Conservation (phyloP, 345 rosid genomes). For the Excoecaria cochinchinensis region DNA sequence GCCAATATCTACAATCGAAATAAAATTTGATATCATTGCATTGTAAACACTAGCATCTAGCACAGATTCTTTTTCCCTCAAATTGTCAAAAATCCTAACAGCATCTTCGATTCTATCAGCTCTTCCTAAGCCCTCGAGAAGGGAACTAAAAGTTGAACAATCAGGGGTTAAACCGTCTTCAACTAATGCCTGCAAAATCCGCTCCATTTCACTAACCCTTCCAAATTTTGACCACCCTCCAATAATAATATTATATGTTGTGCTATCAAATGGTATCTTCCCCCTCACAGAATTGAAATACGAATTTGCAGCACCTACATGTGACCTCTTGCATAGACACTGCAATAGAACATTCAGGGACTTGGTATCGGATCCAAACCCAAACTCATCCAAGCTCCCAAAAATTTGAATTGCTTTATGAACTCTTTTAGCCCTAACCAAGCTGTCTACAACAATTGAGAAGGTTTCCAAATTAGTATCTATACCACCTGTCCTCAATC, state of each 20-base stretch:
- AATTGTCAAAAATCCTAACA: conserved; percentile 49
- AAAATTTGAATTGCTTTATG: conserved; percentile 54
- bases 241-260: conserved; percentile 58
- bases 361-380: conserved; percentile 49
- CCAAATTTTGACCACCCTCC: conserved; percentile 84
- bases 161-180: conserved; percentile 53
- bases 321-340: conserved; percentile 66
- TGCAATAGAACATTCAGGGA: conserved; percentile 64
- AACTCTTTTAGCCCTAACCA: conserved; percentile 48
- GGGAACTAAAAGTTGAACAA: conserved; percentile 52
- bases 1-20: conserved; percentile 50
- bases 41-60: conserved; percentile 58
- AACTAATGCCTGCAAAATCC: conserved; percentile 59
- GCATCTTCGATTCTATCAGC: conserved; percentile 65
- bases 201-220: conserved; percentile 53
- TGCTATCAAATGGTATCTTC: conserved; percentile 42
- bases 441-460: conserved; percentile 56
- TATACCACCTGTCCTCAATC: conserved; percentile 40
- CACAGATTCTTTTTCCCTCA: conserved; percentile 48
- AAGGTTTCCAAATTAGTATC: conserved; percentile 46
- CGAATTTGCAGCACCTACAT: conserved; percentile 65
- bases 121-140: conserved; percentile 80
- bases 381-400: conserved; percentile 47
- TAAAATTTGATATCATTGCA: conserved; percentile 72
- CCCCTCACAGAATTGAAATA: conserved; percentile 53